A percentile compares a stretch with the other conserved stretches of the same genome.
These are phyloP conservation scores for Zygoascus ofunaensis DNA, from an alignment of 805 yeast species.

Conservation along the genomic window DNA sequence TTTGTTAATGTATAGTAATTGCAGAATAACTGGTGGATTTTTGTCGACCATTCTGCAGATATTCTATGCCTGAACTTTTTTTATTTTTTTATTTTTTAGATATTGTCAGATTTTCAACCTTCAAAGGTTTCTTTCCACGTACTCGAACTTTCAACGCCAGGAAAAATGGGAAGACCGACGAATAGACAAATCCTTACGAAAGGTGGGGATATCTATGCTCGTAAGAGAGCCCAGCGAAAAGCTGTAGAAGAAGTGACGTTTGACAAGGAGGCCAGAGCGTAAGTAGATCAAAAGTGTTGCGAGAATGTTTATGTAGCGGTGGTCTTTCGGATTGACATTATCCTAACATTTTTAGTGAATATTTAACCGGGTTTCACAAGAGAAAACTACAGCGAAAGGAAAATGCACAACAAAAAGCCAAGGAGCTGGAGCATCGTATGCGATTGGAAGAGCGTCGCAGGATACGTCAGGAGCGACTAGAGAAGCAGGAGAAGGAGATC, in stretches of 20 bases:
- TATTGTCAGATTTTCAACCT: too few relatives aligned
- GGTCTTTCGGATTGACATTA: neutral
- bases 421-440: conserved; percentile 67
- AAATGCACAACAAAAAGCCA: conserved; percentile 65
- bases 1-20: too few relatives aligned
- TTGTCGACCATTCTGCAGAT: too few relatives aligned
- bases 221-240: conserved; percentile 53
- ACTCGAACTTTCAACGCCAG: too few relatives aligned
- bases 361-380: conserved; percentile 91
- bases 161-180: conserved; percentile 12
- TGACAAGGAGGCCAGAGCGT: conserved; percentile 63
- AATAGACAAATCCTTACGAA: conserved; percentile 81
- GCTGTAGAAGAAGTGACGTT: conserved; percentile 78
- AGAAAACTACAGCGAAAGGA: conserved; percentile 83
- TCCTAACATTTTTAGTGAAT: conserved; percentile 49
- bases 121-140: too few relatives aligned
- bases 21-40: too few relatives aligned
- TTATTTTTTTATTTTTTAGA: too few relatives aligned
- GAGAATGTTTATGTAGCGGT: neutral
- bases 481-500: conserved; percentile 55
- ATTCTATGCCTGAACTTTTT: too few relatives aligned
- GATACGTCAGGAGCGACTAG: conserved; percentile 60
- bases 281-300: conserved; percentile 16
- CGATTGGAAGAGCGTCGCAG: conserved; percentile 68
- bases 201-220: conserved; percentile 70